Evolutionary conservation across 768 basidiomycete genomes (phyloP).

Genomic region (Piloderma croceum): DNA sequence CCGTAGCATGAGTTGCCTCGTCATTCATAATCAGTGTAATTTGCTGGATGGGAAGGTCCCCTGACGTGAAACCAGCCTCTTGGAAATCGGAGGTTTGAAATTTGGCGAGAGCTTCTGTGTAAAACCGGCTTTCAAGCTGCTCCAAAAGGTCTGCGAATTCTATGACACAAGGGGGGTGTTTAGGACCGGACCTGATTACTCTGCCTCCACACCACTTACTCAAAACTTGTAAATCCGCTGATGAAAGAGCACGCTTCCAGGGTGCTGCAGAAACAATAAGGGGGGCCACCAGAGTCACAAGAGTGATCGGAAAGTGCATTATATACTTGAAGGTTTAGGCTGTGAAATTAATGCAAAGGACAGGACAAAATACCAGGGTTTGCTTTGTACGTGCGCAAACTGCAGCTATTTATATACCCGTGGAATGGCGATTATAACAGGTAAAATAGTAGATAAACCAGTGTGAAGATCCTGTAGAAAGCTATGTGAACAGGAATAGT

Average conservation of each 20-base stretch:
- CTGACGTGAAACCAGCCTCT: constrained; percentile 56
- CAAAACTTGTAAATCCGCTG: constrained; percentile 49
- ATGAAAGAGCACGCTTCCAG: constrained; percentile 37
- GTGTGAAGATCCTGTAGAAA: too few relatives aligned
- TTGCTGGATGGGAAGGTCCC: constrained; percentile 51
- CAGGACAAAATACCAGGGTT: too few relatives aligned
- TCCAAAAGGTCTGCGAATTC: constrained; percentile 77
- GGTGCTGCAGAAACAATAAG: constrained; percentile 48
- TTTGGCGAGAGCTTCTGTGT: constrained; percentile 56
- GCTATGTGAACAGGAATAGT: too few relatives aligned
- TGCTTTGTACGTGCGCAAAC: too few relatives aligned
- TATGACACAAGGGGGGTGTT: constrained; percentile 18
- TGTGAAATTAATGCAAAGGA: too few relatives aligned
- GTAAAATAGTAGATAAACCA: too few relatives aligned
- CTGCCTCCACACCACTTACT: constrained; percentile 48
- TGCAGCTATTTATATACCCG: too few relatives aligned
- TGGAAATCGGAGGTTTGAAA: constrained; percentile 62
- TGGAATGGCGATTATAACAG: too few relatives aligned
- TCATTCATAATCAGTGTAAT: constrained; percentile 55
- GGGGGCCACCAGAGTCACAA: constrained; percentile 38
- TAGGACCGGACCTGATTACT: too few relatives aligned
- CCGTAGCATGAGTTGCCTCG: constrained; percentile 53
- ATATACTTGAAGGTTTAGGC: too few relatives aligned
- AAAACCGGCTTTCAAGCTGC: constrained; percentile 66
- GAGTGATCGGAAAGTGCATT: constrained; percentile 45